Evolutionary conservation across 164 flowering plant genomes (phyloP).

Genomic region (Protea cynaroides): DNA sequence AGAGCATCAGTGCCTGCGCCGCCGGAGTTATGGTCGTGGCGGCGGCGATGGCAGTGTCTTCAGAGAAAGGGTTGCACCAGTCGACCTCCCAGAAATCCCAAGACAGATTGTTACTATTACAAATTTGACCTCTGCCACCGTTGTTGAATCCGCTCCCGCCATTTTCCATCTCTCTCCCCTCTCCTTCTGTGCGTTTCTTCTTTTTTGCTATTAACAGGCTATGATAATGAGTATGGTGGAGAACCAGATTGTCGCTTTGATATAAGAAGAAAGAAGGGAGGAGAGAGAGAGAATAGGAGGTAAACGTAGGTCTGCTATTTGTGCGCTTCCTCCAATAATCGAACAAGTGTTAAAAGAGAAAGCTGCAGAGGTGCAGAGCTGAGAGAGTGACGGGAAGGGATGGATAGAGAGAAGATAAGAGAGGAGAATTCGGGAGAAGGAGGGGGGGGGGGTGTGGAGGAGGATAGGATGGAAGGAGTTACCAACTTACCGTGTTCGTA

Average conservation of each 20-base stretch:
- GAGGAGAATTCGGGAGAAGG: no score
- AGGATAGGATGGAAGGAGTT: no score
- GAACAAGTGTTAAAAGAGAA: neutral
- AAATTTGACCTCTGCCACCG: conserved; percentile 17
- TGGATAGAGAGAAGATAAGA: no score
- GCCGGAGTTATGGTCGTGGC: neutral
- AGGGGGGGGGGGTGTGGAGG: no score
- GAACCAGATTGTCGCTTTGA: conserved; percentile 15
- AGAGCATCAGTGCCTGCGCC: conserved; percentile 17
- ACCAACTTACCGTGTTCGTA: no score
- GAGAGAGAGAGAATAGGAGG: no score
- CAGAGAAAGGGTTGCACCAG: conserved; percentile 13
- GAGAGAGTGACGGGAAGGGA: no score
- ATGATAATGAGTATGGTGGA: neutral
- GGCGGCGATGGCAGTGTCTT: neutral
- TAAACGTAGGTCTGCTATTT: no score
- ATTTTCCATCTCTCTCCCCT: conserved; percentile 31
- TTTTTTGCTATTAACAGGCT: conserved; percentile 2
- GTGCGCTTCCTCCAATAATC: neutral
- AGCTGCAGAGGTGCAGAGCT: neutral
- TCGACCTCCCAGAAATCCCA: conserved; percentile 28
- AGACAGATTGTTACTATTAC: conserved; percentile 12
- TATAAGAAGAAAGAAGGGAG: conserved; percentile 15
- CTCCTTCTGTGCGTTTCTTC: neutral
- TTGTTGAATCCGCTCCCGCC: conserved; percentile 22